phyloP scores from a whole-genome alignment of 2,329 filamentous ascomycete genomes.

The Colletotrichum theobromicola region DNA sequence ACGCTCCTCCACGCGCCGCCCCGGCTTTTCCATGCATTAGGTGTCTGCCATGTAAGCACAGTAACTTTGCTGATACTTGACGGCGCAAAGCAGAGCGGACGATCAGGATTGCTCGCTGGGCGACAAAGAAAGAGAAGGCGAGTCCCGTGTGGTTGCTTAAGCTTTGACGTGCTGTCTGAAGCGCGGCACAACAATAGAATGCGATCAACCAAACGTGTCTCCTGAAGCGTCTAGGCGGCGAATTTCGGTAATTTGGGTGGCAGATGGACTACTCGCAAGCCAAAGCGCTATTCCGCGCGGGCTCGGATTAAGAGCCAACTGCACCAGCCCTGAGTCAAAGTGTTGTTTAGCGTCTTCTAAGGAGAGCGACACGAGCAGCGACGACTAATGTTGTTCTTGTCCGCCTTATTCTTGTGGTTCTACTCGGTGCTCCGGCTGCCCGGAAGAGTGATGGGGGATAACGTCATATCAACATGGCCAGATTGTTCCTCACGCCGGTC shows the following conservation, averaged over 20 bases:
- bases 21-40: not conserved
- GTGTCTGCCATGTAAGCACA: not conserved
- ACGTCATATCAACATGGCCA: not conserved
- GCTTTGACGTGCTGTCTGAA: constrained; percentile 13
- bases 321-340: constrained; percentile 7
- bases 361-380: not conserved
- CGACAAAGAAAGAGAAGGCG: not conserved
- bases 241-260: not conserved
- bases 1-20: not conserved
- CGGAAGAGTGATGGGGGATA: not conserved
- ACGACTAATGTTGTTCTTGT: not conserved
- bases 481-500: not conserved
- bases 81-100: not conserved
- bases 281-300: constrained; percentile 9
- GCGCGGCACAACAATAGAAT: not conserved
- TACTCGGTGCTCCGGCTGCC: not conserved
- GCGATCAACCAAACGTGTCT: not conserved
- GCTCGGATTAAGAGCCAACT: not conserved
- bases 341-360: not conserved
- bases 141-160: not conserved
- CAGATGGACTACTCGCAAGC: not conserved
- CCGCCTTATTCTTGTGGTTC: not conserved
- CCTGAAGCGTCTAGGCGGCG: constrained; percentile 10
- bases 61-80: constrained; percentile 5
- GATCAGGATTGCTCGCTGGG: not conserved